Percentiles rank a stretch among this genome's conserved stretches.
These are phyloP conservation scores for Fomitopsis betulina DNA, from an alignment of 1,284 basidiomycete genomes.

Conservation along the genomic window DNA sequence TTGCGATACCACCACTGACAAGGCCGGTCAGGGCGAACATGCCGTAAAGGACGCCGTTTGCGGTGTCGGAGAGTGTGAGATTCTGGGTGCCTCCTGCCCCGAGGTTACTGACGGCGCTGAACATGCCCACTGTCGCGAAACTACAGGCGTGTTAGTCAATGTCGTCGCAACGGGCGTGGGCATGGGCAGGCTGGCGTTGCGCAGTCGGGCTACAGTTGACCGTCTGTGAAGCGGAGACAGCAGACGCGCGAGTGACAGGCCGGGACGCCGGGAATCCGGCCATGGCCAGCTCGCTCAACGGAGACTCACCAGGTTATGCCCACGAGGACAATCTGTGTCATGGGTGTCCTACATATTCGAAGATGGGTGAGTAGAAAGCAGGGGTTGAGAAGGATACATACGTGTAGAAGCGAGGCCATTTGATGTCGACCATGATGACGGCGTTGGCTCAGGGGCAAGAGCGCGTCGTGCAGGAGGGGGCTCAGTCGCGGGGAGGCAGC, in stretches of 20 bases:
- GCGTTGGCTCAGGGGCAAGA: conserved; percentile 10
- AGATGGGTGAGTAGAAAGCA: background rate
- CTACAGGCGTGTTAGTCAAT: conserved; percentile 10
- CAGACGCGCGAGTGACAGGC: conserved; percentile 2
- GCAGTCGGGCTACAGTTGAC: too few relatives aligned
- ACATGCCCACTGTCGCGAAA: conserved; percentile 45
- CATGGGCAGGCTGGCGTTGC: too few relatives aligned
- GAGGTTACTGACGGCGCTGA: conserved; percentile 42
- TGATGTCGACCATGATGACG: conserved; percentile 19
- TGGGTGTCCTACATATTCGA: conserved; percentile 27
- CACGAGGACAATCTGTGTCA: conserved; percentile 37
- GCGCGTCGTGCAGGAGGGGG: conserved; percentile 7
- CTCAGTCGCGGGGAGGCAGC: conserved; percentile 8
- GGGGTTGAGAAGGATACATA: conserved; percentile 10
- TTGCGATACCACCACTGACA: conserved; percentile 42
- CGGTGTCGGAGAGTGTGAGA: conserved; percentile 35
- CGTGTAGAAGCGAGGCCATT: conserved; percentile 28
- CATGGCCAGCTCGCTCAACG: background rate
- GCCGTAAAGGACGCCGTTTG: conserved; percentile 43
- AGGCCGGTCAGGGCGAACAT: conserved; percentile 42
- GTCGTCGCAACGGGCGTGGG: background rate
- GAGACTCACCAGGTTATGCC: conserved; percentile 38
- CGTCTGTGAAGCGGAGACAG: conserved; percentile 12
- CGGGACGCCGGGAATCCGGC: background rate
- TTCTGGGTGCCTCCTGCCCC: conserved; percentile 44